Evolutionary conservation across 306 rosid species (phyloP).

Genomic region (Carpinus fangiana): DNA sequence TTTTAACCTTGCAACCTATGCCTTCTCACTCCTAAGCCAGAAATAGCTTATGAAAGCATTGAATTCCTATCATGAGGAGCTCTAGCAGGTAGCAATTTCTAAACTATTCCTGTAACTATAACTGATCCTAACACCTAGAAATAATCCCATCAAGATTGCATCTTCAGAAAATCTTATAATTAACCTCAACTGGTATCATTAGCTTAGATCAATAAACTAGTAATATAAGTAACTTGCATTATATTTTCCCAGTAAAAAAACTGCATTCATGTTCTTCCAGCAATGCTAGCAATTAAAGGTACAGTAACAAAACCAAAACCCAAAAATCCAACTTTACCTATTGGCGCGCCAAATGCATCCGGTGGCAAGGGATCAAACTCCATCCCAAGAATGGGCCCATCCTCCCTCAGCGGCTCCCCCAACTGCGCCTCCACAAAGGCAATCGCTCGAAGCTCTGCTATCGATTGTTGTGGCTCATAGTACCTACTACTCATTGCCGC

Average conservation of each 20-base stretch:
- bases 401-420: slow-evolving; percentile 64
- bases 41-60: background rate
- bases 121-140: background rate
- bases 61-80: background rate
- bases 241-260: background rate
- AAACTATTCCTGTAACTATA: background rate
- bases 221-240: background rate
- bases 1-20: background rate
- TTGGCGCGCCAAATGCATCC: slow-evolving; percentile 66
- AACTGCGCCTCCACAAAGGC: slow-evolving; percentile 73
- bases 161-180: background rate
- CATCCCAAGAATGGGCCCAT: slow-evolving; percentile 76
- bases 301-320: slow-evolving; percentile 1
- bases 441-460: slow-evolving; percentile 55
- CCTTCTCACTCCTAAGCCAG: background rate
- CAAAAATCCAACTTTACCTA: slow-evolving; percentile 47
- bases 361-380: slow-evolving; percentile 82
- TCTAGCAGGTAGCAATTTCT: background rate
- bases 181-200: background rate
- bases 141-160: too few species aligned
- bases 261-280: background rate
- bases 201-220: background rate
- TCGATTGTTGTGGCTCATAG: slow-evolving; percentile 44
- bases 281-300: slow-evolving; percentile 10
- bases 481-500: slow-evolving; percentile 39